Evolutionary conservation across 495 filamentous ascomycete genomes (phyloP), one percentile per base, ranked within the genome.

Genomic region (Penicillium psychrofluorescens): DNA sequence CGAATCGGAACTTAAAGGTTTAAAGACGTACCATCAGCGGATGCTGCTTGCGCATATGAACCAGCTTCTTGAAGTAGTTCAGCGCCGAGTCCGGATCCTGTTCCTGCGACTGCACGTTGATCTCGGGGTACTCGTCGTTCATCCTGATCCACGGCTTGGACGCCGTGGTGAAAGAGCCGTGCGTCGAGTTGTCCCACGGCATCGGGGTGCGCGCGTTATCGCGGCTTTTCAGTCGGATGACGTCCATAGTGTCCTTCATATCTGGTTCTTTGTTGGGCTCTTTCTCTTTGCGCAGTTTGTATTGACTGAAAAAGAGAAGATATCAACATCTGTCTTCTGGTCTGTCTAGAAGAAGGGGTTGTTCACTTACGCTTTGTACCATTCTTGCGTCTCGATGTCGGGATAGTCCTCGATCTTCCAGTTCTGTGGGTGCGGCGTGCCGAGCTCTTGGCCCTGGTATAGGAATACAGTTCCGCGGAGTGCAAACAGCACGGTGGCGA

Each of bases 371-470:
- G 65, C 59, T 29, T 68, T 59, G 58, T 71, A 80, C 41, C 75
- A 78, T 48, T 76, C 76, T n/a, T 75, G 54, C 8, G 73, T 69
- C 50, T 83, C 83, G 31, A 84, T 66, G 54, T 85, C 83, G 36
- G 76, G 70, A 55, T 79, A 84, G 36, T 81, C 71, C 9, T 74
- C 70, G 14, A 81, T 74, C 1, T 49, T 54, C 80, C 80, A 84
- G 15, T 67, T 39, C 15, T 53, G 46, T 1, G 82, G 80, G 50
- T 86, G 82, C 32, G 68, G 67, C 75, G 83, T 81, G 6, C 81
- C 83, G 29, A 85, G 62, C 44, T 86, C 83, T 49, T 87, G 78
- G 2, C 83, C 83, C 47, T 86, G 80, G 49, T 81, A 85, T n/a
- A 85, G 38, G 64, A 81, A 86, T 1, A 81, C 48, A 0, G 81